A percentile compares a stretch with the other conserved stretches of the same genome.
Evolutionary conservation across 1,139 yeast genomes (phyloP).

Genomic region (Pichia sp.): DNA sequence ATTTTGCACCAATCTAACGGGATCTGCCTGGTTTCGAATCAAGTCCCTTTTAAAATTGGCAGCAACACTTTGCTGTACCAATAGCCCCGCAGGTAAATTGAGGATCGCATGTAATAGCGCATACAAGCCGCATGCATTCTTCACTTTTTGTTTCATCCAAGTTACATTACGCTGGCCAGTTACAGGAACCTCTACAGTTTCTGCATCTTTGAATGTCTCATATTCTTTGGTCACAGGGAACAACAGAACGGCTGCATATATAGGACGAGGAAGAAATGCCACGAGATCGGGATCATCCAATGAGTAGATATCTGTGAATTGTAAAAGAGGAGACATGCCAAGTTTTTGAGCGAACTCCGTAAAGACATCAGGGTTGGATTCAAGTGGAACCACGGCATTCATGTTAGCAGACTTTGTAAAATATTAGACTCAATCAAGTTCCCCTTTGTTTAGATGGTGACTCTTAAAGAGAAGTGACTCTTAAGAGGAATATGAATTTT

Average conservation of each 20-base stretch:
- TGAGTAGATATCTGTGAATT: conserved; percentile 78
- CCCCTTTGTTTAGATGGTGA: too few species aligned
- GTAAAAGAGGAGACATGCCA: conserved; percentile 56
- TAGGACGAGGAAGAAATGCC: conserved; percentile 75
- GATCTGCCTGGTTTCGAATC: conserved; percentile 26
- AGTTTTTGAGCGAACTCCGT: conserved; percentile 57
- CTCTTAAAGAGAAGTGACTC: too few species aligned
- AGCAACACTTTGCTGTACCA: conserved; percentile 27
- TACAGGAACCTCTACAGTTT: conserved; percentile 4
- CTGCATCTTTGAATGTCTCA: conserved; percentile 38
- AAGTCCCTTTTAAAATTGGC: conserved; percentile 22
- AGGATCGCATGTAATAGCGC: conserved; percentile 73
- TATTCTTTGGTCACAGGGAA: conserved; percentile 69
- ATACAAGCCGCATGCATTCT: conserved; percentile 89
- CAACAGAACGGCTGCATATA: conserved; percentile 61
- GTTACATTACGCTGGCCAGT: conserved; percentile 22
- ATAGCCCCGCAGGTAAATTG: conserved; percentile 47
- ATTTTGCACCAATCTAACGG: conserved; percentile 41
- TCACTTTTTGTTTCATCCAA: conserved; percentile 82
- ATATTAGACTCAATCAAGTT: too few species aligned
- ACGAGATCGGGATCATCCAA: conserved; percentile 72
- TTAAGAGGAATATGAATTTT: too few species aligned
- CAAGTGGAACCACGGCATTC: conserved; percentile 67
- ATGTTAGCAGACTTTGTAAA: too few species aligned
- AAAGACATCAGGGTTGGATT: conserved; percentile 84